Evolutionary conservation across 1,139 yeast genomes (phyloP), one percentile per base, ranked within the genome.

Genomic region (Suhomyces bokatorum): DNA sequence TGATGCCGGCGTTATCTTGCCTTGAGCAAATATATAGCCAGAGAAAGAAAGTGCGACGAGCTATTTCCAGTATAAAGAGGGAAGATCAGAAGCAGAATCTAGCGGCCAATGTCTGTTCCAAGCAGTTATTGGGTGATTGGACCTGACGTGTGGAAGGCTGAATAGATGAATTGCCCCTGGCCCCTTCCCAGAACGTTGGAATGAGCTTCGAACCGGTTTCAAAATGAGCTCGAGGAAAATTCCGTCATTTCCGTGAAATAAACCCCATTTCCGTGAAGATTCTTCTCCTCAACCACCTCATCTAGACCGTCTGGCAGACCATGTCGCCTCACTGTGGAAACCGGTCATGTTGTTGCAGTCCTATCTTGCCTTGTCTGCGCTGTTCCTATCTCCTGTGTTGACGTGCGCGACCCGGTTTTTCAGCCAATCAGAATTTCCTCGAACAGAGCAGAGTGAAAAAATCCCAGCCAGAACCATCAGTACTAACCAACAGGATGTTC

Each of bases 401-500:
- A 48, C 54, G 54, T 50, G 43, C 43, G 36, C 35, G 16, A 32
- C 39, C 47, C 48, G 37, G 17, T 32, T 40, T 35, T 40, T 40
- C 47, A 45, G 53, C 59, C 60, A 56, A 56, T 56, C 59, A 53
- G 43, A 50, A 42, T 37, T 39, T 39, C 45, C 42, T 11, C 40
- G 40, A 30, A 30, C 29, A 13, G 43, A 46, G 46, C 42, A 44
- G 43, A 42, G 45, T 47, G 47, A 43, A 39, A 48, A 49, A 49
- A 46, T 24, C 39, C 42, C 24, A 27, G 28, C 39, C 44, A 37
- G 22, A 37, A 13, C n/a, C 27, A 40, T 29, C 43, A 27, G 38
- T 44, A 44, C 47, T 44, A 37, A 38, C 47, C 36, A 26, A 14
- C 39, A 54, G 47, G 50, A 71, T 71, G 77, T 64, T 71, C 50